Percentiles rank a stretch among this genome's conserved stretches.
Conservation (phyloP, 352 stramenopile species). For the Phytophthora sansomeana region DNA sequence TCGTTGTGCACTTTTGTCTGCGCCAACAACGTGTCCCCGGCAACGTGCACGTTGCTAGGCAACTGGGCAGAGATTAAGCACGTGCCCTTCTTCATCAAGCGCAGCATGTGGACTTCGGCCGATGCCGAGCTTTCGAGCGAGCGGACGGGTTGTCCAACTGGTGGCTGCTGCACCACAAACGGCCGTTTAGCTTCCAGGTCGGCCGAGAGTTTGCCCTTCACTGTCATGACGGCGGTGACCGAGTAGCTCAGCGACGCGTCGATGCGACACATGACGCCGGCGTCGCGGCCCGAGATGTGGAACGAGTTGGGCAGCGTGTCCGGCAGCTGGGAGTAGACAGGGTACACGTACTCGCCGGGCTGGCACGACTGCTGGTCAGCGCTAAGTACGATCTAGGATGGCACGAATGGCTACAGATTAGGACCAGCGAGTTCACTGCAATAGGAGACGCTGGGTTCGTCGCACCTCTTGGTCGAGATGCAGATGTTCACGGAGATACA, state of each 20-base stretch:
- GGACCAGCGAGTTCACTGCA: background rate
- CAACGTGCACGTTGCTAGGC: constrained; percentile 37
- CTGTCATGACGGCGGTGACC: constrained; percentile 64
- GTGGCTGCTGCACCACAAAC: constrained; percentile 36
- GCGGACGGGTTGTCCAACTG: constrained; percentile 29
- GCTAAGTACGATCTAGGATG: constrained; percentile 47
- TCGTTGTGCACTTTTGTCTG: constrained; percentile 42
- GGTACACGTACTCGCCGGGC: constrained; percentile 77
- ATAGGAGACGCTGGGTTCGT: background rate
- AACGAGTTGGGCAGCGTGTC: constrained; percentile 59
- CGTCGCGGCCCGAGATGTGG: constrained; percentile 37
- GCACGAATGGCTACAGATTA: constrained; percentile 1
- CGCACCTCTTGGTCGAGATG: constrained; percentile 42
- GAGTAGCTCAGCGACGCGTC: constrained; percentile 78
- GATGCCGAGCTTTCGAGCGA: constrained; percentile 30
- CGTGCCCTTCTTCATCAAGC: constrained; percentile 40
- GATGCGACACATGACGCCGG: constrained; percentile 43
- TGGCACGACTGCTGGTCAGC: constrained; percentile 56
- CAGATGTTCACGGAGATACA: constrained; percentile 37
- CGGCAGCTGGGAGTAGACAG: constrained; percentile 60
- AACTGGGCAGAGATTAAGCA: constrained; percentile 37
- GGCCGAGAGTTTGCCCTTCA: constrained; percentile 72
- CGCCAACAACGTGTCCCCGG: constrained; percentile 37
- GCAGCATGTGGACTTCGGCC: constrained; percentile 36
- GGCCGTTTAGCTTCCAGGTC: constrained; percentile 60